phyloP scores from a whole-genome alignment of 176 grass and related monocot genomes.

The Ampelocalamus luodianensis region DNA sequence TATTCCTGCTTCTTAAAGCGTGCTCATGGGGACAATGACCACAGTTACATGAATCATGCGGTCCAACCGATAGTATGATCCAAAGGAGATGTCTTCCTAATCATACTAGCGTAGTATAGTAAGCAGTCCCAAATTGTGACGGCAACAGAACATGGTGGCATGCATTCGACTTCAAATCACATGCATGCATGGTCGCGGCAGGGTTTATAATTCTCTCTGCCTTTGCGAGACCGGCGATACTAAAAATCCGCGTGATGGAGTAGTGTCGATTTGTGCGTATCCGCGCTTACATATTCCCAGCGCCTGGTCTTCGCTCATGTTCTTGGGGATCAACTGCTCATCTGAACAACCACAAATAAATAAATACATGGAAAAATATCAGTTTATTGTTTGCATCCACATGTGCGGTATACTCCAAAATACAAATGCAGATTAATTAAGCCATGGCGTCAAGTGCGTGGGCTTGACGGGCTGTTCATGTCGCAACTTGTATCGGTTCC shows the following conservation, averaged over 20 bases:
- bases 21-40: not conserved
- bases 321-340: not conserved
- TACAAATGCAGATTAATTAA: not conserved
- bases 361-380: too few species aligned
- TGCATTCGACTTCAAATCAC: conserved; percentile 26
- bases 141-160: not conserved
- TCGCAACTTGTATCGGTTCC: not conserved
- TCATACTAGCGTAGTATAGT: not conserved
- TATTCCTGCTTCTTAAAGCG: not conserved
- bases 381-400: not conserved
- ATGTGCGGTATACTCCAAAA: not conserved
- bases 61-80: not conserved
- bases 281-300: not conserved
- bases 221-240: not conserved
- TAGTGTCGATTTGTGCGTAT: not conserved
- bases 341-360: not conserved
- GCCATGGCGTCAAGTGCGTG: not conserved
- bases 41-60: not conserved
- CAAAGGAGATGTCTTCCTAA: not conserved
- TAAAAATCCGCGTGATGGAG: not conserved
- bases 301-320: not conserved
- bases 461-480: not conserved
- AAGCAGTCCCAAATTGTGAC: too few species aligned
- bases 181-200: not conserved
- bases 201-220: not conserved